Percentiles rank a stretch among this genome's conserved stretches.
phyloP scores from a whole-genome alignment of 441 rosid species.

The Populus hybrid region DNA sequence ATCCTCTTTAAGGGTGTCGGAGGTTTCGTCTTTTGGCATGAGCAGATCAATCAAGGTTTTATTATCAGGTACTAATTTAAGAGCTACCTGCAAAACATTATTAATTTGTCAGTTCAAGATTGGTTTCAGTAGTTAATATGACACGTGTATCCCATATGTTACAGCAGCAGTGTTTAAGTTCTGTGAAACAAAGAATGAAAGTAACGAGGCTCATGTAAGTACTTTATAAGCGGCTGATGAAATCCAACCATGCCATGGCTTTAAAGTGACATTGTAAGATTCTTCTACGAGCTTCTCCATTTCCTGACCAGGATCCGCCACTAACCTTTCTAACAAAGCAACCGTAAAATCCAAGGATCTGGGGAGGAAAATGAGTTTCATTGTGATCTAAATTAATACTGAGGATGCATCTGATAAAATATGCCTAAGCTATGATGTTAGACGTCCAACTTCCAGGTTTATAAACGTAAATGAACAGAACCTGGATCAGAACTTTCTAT shows the following conservation, averaged over 20 bases:
- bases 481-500: neutral
- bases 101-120: neutral
- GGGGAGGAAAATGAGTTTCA: conserved; percentile 8
- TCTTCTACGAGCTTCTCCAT: conserved; percentile 85
- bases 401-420: neutral
- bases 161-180: neutral
- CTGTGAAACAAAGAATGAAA: neutral
- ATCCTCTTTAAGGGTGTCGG: conserved; percentile 52
- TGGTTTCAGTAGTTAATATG: neutral
- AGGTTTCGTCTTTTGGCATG: conserved; percentile 46
- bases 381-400: neutral
- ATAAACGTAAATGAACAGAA: neutral
- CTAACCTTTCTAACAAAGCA: conserved; percentile 50
- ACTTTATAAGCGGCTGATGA: conserved; percentile 90
- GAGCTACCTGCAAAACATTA: conserved; percentile 52
- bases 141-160: neutral
- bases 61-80: conserved; percentile 68
- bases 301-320: conserved; percentile 46
- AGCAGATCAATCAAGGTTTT: conserved; percentile 58
- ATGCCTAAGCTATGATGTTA: neutral
- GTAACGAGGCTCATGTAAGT: neutral
- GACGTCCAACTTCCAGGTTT: neutral
- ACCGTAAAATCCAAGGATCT: conserved; percentile 70
- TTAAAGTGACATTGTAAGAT: conserved; percentile 60
- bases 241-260: conserved; percentile 95